Conservation (phyloP, 305 asterid genomes). For the Lippia alba region DNA sequence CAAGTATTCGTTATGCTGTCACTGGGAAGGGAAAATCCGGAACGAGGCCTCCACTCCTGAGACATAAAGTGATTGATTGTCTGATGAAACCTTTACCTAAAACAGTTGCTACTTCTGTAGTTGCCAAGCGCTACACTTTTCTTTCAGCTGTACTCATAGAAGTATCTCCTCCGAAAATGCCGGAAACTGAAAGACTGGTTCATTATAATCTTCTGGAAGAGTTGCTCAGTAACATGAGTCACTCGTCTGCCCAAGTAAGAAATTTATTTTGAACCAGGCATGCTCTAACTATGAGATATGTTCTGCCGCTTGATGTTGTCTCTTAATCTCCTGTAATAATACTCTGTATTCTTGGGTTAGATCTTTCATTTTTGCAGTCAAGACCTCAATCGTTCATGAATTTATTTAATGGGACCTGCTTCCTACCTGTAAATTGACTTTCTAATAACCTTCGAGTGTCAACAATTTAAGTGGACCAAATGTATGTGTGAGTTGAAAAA, state of each 20-base stretch:
- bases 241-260: constrained; percentile 96
- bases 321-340: constrained; percentile 5
- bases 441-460: no score
- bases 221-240: constrained; percentile 87
- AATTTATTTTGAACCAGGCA: constrained; percentile 28
- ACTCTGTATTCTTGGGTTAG: constrained; percentile 14
- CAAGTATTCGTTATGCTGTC: constrained; percentile 94
- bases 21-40: constrained; percentile 96
- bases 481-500: no score
- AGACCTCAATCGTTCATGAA: constrained; percentile 11
- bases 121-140: constrained; percentile 89
- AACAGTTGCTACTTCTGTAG: constrained; percentile 77
- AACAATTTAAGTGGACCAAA: no score
- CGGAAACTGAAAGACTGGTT: constrained; percentile 63
- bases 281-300: constrained; percentile 28
- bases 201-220: constrained; percentile 87
- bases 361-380: constrained; percentile 14
- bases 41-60: constrained; percentile 75
- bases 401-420: constrained; percentile 15
- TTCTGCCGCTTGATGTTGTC: constrained; percentile 14
- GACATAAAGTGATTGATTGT: constrained; percentile 85
- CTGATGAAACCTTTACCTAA: constrained; percentile 84
- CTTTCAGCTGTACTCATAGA: constrained; percentile 94
- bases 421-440: neutral
- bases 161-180: constrained; percentile 85